These are phyloP conservation scores for Mortierella alpina DNA, from an alignment of 192 early-diverging fungal genomes.

Conservation along the genomic window DNA sequence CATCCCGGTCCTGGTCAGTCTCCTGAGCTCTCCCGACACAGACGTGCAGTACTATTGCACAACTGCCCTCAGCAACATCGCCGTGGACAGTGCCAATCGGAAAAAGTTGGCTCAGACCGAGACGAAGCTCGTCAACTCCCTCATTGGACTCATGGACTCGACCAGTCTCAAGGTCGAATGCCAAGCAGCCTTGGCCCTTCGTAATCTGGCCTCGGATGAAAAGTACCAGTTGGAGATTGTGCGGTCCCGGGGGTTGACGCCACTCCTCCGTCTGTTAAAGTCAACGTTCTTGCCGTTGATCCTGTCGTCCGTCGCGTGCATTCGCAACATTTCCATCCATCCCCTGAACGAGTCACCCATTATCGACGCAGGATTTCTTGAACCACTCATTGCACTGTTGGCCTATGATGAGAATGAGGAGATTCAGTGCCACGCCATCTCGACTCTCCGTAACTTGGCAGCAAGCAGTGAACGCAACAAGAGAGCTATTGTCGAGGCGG, in stretches of 20 bases:
- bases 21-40: slow-evolving; percentile 79
- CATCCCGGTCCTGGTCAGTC: slow-evolving; percentile 82
- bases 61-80: slow-evolving; percentile 90
- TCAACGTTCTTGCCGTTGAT: slow-evolving; percentile 81
- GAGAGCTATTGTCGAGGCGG: slow-evolving; percentile 76
- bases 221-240: slow-evolving; percentile 90
- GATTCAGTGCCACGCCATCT: slow-evolving; percentile 89
- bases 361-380: slow-evolving; percentile 81
- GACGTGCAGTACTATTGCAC: slow-evolving; percentile 93
- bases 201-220: slow-evolving; percentile 89
- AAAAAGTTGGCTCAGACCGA: slow-evolving; percentile 78
- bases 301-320: slow-evolving; percentile 85
- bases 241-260: slow-evolving; percentile 75
- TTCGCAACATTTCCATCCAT: slow-evolving; percentile 92
- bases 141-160: slow-evolving; percentile 83
- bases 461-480: slow-evolving; percentile 84
- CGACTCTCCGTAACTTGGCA: slow-evolving; percentile 85
- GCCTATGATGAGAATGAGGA: slow-evolving; percentile 80
- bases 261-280: slow-evolving; percentile 78
- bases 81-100: slow-evolving; percentile 79
- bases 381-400: slow-evolving; percentile 71
- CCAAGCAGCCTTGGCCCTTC: slow-evolving; percentile 87
- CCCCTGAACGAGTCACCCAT: slow-evolving; percentile 87
- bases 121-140: slow-evolving; percentile 74
- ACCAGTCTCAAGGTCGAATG: slow-evolving; percentile 86